These are phyloP conservation scores for Selaginella moellendorffii DNA, from an alignment of 75 land plant genomes.

Conservation along the genomic window DNA sequence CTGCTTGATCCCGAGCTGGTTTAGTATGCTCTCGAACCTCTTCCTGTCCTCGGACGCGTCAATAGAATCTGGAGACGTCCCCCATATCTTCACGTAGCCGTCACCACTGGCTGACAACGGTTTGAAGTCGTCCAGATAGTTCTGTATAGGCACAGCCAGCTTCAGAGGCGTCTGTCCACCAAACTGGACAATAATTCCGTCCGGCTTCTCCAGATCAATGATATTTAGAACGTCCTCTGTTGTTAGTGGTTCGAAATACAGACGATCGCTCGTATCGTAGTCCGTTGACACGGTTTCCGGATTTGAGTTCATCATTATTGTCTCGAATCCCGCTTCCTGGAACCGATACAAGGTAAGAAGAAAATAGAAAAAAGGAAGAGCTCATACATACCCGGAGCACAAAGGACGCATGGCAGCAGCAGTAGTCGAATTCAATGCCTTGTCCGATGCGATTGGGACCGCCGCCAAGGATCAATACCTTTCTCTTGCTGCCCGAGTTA, in stretches of 20 bases:
- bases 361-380: neutral
- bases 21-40: constrained; percentile 74
- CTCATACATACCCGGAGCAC: constrained; percentile 64
- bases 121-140: constrained; percentile 60
- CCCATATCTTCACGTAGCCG: constrained; percentile 80
- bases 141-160: constrained; percentile 79
- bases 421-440: constrained; percentile 99
- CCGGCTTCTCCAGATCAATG: constrained; percentile 80
- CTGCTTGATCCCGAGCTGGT: constrained; percentile 75
- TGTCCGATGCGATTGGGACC: constrained; percentile 98
- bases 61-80: constrained; percentile 96
- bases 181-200: constrained; percentile 96
- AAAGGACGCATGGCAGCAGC: constrained; percentile 96
- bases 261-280: constrained; percentile 96
- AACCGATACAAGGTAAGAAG: neutral
- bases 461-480: constrained; percentile 94
- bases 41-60: constrained; percentile 98
- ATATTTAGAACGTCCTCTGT: constrained; percentile 88
- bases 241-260: constrained; percentile 97
- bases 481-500: constrained; percentile 53
- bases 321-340: constrained; percentile 87
- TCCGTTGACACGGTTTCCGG: constrained; percentile 99
- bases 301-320: constrained; percentile 99
- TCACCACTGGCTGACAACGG: constrained; percentile 48
- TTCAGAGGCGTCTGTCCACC: constrained; percentile 99